phyloP scores from a whole-genome alignment of 2,329 filamentous ascomycete genomes.

The Paramyrothecium sp. region DNA sequence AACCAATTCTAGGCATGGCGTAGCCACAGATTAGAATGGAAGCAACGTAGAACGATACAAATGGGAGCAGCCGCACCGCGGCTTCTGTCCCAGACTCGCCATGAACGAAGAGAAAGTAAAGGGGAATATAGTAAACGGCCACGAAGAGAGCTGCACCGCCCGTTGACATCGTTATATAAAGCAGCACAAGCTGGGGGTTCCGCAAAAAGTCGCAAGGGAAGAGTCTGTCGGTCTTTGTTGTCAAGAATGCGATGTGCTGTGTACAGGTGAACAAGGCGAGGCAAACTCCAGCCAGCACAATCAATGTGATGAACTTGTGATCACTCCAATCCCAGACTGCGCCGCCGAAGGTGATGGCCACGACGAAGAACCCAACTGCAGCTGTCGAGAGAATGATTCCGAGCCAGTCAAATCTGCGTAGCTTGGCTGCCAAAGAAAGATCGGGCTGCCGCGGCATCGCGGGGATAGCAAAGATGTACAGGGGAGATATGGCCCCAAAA shows the following conservation, averaged over 20 bases:
- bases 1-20: conserved; percentile 11
- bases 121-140: conserved; percentile 11
- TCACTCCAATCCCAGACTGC: conserved; percentile 43
- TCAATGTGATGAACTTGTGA: conserved; percentile 40
- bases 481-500: conserved; percentile 29
- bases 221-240: conserved; percentile 27
- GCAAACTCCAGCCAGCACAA: conserved; percentile 38
- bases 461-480: conserved; percentile 26
- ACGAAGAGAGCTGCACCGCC: conserved; percentile 10
- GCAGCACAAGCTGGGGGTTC: conserved; percentile 18
- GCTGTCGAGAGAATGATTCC: conserved; percentile 41
- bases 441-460: conserved; percentile 17
- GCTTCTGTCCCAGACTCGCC: conserved; percentile 14
- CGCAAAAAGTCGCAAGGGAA: conserved; percentile 25
- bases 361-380: conserved; percentile 36
- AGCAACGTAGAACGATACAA: conserved; percentile 13
- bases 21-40: conserved; percentile 11
- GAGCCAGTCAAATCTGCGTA: conserved; percentile 40
- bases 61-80: conserved; percentile 15
- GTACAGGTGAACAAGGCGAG: conserved; percentile 28
- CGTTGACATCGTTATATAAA: conserved; percentile 13
- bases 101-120: conserved; percentile 17
- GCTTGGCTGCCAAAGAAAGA: conserved; percentile 19
- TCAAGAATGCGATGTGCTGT: conserved; percentile 36
- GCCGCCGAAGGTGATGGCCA: conserved; percentile 50